Percentiles rank a stretch among this genome's conserved stretches.
Conservation (phyloP, 495 filamentous ascomycete species). For the Apodospora peruviana region DNA sequence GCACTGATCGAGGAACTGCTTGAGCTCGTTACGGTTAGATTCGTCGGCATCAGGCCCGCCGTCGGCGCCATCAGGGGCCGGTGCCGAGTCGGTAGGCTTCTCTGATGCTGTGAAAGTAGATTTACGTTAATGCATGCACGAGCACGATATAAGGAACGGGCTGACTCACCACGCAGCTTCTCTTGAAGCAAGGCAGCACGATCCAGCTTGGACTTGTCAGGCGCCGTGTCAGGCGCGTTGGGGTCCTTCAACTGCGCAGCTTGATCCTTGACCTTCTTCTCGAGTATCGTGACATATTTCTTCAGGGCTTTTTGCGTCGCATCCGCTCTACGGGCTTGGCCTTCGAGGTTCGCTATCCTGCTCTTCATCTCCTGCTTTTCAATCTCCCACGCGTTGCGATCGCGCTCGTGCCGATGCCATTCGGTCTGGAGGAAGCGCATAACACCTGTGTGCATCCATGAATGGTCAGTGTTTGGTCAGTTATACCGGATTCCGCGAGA, state of each 20-base stretch:
- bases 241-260: conserved; percentile 37
- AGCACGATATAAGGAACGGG: neutral
- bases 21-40: conserved; percentile 50
- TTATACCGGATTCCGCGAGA: neutral
- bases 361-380: conserved; percentile 99
- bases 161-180: conserved; percentile 37
- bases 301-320: conserved; percentile 79
- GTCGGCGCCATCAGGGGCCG: conserved; percentile 14
- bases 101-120: conserved; percentile 16
- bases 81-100: conserved; percentile 7
- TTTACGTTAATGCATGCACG: too few relatives aligned
- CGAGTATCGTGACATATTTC: conserved; percentile 85
- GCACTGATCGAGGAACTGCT: conserved; percentile 58
- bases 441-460: conserved; percentile 56
- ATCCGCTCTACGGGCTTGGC: conserved; percentile 77
- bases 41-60: conserved; percentile 43
- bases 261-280: conserved; percentile 81
- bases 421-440: conserved; percentile 99
- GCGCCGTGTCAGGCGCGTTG: conserved; percentile 9
- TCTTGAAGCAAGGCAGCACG: conserved; percentile 41
- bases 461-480: too few relatives aligned
- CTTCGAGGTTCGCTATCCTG: conserved; percentile 91
- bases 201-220: conserved; percentile 36
- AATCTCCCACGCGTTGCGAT: conserved; percentile 98
- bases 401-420: conserved; percentile 97